Evolutionary conservation across 495 filamentous ascomycete species (phyloP).

Genomic region (Neurospora hispaniola): DNA sequence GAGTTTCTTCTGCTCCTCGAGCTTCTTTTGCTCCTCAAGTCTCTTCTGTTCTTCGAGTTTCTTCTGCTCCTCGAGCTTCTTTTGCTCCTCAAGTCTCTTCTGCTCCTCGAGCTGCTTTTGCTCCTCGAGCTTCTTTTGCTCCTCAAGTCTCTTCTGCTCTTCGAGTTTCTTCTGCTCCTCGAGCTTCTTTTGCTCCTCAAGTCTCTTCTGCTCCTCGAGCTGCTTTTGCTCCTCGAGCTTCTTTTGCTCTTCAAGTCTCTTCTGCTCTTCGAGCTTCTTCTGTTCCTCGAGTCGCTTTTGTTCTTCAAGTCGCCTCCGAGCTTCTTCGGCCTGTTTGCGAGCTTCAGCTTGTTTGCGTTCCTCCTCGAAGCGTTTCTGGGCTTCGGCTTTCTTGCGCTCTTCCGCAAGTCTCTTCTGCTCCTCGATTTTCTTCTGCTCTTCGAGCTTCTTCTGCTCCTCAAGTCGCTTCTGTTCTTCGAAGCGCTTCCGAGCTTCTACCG

Average conservation of each 20-base stretch:
- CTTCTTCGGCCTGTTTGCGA: too few relatives aligned
- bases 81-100: neutral
- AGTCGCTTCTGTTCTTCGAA: neutral
- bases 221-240: neutral
- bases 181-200: neutral
- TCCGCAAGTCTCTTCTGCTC: too few relatives aligned
- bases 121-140: neutral
- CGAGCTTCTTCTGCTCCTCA: neutral
- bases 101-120: neutral
- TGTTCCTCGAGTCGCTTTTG: too few relatives aligned
- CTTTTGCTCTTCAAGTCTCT: neutral
- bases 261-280: too few relatives aligned
- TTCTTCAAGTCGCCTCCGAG: too few relatives aligned
- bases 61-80: neutral
- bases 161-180: neutral
- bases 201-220: neutral
- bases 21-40: neutral
- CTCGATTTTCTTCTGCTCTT: neutral
- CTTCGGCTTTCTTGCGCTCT: too few relatives aligned
- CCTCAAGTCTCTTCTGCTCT: neutral
- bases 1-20: neutral
- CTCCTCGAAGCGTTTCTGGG: too few relatives aligned
- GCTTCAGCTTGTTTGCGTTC: too few relatives aligned
- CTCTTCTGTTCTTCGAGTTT: too few relatives aligned
- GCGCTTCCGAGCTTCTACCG: too few relatives aligned